phyloP scores from a whole-genome alignment of 257 asterid genomes.

The Petunia axillaris region DNA sequence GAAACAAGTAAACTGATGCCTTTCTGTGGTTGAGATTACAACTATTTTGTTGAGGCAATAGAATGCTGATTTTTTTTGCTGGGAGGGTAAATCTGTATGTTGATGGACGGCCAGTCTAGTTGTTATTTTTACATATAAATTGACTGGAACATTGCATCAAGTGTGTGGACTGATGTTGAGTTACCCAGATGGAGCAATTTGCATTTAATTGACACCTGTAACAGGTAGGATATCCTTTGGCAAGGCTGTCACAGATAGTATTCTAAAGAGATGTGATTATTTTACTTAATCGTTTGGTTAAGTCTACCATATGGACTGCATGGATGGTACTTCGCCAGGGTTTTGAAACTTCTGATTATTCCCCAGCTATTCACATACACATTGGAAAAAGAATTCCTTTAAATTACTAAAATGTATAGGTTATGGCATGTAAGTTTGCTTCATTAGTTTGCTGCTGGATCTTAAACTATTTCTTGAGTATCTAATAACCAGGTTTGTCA shows the following conservation, averaged over 20 bases:
- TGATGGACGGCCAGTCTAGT: neutral
- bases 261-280: slow-evolving; percentile 7
- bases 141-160: neutral
- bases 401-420: neutral
- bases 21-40: slow-evolving; percentile 4
- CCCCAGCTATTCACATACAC: slow-evolving; percentile 1
- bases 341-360: neutral
- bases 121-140: too few species aligned
- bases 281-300: slow-evolving; percentile 1
- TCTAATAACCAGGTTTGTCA: neutral
- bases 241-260: neutral
- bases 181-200: neutral
- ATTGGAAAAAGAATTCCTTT: neutral
- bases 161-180: neutral
- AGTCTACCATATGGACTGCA: neutral
- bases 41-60: neutral
- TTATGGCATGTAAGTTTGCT: slow-evolving; percentile 13
- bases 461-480: neutral
- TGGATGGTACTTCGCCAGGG: slow-evolving; percentile 1
- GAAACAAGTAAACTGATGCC: slow-evolving; percentile 3
- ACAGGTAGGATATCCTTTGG: neutral
- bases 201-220: neutral
- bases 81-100: neutral
- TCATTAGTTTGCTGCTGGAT: neutral
- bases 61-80: neutral